Conservation (phyloP, 2,329 filamentous ascomycete species). For the Ascochyta koolunga region DNA sequence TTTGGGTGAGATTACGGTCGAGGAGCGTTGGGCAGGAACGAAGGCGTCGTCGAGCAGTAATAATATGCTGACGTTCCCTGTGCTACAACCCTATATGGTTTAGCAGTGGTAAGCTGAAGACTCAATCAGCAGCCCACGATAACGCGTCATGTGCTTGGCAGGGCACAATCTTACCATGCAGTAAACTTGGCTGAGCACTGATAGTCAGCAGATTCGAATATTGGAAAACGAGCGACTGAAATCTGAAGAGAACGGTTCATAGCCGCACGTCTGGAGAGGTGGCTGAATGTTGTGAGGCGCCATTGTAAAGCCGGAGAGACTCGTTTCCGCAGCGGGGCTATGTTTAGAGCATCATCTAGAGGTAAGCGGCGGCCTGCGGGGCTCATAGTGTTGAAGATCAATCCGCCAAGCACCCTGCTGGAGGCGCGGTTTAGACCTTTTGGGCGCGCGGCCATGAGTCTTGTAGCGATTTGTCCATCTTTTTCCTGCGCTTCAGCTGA, state of each 20-base stretch:
- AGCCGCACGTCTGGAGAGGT: background rate
- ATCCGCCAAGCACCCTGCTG: conserved; percentile 6
- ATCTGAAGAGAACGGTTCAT: background rate
- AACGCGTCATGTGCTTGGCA: conserved; percentile 14
- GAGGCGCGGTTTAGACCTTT: background rate
- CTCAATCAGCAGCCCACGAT: conserved; percentile 6
- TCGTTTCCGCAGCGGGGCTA: conserved; percentile 8
- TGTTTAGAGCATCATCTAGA: conserved; percentile 1
- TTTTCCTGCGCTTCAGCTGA: background rate
- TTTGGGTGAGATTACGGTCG: background rate
- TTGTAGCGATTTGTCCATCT: conserved; percentile 1
- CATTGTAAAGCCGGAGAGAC: conserved; percentile 1
- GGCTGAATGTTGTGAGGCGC: background rate
- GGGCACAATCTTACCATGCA: background rate
- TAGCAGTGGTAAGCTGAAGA: conserved; percentile 10
- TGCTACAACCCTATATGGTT: conserved; percentile 5
- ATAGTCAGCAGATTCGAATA: background rate
- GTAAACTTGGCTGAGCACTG: background rate
- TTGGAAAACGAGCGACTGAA: background rate
- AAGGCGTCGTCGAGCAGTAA: conserved; percentile 5
- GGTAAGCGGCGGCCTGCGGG: conserved; percentile 3
- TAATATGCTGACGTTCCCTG: conserved; percentile 15
- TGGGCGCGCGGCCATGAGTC: conserved; percentile 1
- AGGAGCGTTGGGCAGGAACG: background rate
- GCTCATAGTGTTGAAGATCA: conserved; percentile 6